phyloP scores from a whole-genome alignment of 2,329 filamentous ascomycete genomes.

The Colletotrichum limetticola region DNA sequence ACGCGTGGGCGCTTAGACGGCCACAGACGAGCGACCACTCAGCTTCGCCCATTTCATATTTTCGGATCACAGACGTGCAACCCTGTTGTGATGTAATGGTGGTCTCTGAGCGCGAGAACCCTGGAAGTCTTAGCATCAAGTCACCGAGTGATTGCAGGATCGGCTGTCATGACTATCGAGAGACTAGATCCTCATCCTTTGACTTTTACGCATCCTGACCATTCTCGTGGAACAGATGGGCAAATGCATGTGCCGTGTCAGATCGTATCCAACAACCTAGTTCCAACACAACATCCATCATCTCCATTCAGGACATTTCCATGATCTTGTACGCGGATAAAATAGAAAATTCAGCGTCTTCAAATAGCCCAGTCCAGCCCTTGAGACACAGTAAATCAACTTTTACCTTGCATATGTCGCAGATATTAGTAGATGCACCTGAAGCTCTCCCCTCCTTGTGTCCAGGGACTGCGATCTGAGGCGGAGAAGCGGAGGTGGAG shows the following conservation, averaged over 20 bases:
- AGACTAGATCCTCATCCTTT: background rate
- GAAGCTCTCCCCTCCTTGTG: background rate
- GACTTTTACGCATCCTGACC: background rate
- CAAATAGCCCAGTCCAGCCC: background rate
- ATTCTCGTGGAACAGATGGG: background rate
- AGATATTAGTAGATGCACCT: background rate
- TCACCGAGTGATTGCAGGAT: background rate
- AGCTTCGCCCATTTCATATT: background rate
- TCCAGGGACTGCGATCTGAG: background rate
- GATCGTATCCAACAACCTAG: background rate
- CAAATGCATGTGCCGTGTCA: background rate
- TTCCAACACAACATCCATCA: background rate
- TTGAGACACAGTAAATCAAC: background rate
- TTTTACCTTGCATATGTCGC: background rate
- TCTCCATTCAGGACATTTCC: background rate
- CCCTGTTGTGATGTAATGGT: background rate
- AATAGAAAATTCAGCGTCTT: background rate
- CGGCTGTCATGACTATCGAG: background rate
- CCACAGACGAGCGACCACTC: conserved; percentile 7
- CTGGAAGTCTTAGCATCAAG: background rate
- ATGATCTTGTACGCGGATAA: background rate
- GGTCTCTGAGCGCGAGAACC: background rate
- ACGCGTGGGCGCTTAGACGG: conserved; percentile 23
- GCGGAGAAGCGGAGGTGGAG: background rate
- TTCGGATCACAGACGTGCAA: background rate